phyloP scores from a whole-genome alignment of 1,139 yeast species.

The Suhomyces panamericanus region DNA sequence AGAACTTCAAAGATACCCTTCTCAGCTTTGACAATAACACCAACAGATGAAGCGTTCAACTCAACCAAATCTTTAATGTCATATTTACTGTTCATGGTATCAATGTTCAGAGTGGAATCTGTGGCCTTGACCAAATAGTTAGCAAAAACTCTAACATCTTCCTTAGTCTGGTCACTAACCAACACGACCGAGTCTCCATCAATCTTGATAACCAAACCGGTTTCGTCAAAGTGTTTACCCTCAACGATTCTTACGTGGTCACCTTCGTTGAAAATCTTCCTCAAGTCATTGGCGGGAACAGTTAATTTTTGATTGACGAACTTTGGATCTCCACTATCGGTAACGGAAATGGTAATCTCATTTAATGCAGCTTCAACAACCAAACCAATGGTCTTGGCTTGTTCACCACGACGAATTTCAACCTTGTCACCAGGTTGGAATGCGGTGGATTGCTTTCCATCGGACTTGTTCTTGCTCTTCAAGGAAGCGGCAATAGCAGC shows the following conservation, averaged over 20 bases:
- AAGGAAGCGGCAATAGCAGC: conserved; percentile 82
- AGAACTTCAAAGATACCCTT: conserved; percentile 81
- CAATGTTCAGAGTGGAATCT: conserved; percentile 55
- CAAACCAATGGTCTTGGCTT: conserved; percentile 81
- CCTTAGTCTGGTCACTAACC: conserved; percentile 82
- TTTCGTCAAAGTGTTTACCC: conserved; percentile 90
- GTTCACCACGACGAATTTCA: conserved; percentile 90
- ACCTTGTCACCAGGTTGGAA: conserved; percentile 96
- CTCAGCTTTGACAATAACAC: conserved; percentile 87
- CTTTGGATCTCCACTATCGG: conserved; percentile 52
- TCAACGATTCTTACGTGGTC: conserved; percentile 93
- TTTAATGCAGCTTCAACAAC: conserved; percentile 67
- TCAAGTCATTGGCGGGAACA: conserved; percentile 76
- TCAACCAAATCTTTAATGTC: conserved; percentile 90
- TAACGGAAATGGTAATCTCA: conserved; percentile 60
- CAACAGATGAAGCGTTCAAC: conserved; percentile 81
- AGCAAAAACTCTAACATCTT: conserved; percentile 89
- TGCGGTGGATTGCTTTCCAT: conserved; percentile 39
- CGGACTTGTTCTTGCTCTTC: conserved; percentile 51
- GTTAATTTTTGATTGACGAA: conserved; percentile 52
- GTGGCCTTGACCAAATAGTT: conserved; percentile 81
- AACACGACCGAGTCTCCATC: conserved; percentile 85
- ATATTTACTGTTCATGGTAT: conserved; percentile 58
- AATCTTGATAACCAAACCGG: conserved; percentile 87
- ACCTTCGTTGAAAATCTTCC: conserved; percentile 87